phyloP scores from a whole-genome alignment of 495 filamentous ascomycete species.

The Aspergillus incahuasiensis region DNA sequence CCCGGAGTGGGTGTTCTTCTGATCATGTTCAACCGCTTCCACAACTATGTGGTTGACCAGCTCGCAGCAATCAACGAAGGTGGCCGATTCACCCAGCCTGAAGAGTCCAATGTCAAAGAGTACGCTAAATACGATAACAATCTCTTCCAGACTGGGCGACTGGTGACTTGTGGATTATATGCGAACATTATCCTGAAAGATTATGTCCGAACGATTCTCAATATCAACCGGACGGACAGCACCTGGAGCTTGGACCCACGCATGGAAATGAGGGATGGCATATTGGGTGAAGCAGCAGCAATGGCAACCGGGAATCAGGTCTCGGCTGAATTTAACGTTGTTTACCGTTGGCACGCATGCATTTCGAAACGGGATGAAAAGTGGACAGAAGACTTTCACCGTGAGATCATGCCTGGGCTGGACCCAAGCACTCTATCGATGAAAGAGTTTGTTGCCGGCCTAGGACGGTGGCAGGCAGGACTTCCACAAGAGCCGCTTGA shows the following conservation, averaged over 20 bases:
- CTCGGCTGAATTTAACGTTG: slow-evolving; percentile 71
- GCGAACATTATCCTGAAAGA: slow-evolving; percentile 74
- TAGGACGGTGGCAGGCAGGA: slow-evolving; percentile 53
- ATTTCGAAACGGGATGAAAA: slow-evolving; percentile 67
- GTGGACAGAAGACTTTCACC: slow-evolving; percentile 67
- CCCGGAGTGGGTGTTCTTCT: slow-evolving; percentile 75
- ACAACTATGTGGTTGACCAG: slow-evolving; percentile 66
- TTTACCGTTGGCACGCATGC: slow-evolving; percentile 79
- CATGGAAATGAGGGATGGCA: slow-evolving; percentile 42
- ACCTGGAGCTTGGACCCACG: slow-evolving; percentile 75
- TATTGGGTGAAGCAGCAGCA: slow-evolving; percentile 33
- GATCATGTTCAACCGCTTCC: slow-evolving; percentile 71
- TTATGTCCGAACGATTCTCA: slow-evolving; percentile 77
- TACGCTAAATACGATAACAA: slow-evolving; percentile 68
- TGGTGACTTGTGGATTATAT: slow-evolving; percentile 73
- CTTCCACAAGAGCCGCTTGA: slow-evolving; percentile 59
- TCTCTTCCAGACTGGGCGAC: slow-evolving; percentile 68
- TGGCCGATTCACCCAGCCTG: slow-evolving; percentile 49
- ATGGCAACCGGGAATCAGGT: slow-evolving; percentile 63
- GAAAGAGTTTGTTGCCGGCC: slow-evolving; percentile 53
- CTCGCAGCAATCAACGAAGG: slow-evolving; percentile 57
- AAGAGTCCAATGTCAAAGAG: slow-evolving; percentile 44
- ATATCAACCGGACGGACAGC: slow-evolving; percentile 65
- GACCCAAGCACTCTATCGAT: slow-evolving; percentile 46
- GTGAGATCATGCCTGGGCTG: slow-evolving; percentile 53